Conservation (phyloP, 768 basidiomycete genomes). For the Crassisporium funariophilum region DNA sequence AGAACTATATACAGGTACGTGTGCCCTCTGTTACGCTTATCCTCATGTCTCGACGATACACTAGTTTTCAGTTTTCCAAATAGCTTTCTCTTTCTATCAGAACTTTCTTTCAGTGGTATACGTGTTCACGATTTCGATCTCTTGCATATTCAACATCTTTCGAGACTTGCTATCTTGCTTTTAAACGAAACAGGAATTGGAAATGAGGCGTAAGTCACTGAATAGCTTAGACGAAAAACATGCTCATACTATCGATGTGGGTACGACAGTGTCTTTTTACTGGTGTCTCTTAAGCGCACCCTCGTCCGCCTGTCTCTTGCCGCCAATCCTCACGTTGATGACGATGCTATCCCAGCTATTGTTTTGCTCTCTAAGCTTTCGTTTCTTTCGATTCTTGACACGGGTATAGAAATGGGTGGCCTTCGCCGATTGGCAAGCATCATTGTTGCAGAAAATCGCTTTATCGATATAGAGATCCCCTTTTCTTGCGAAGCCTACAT, state of each 20-base stretch:
- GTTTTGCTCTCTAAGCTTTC: conserved; percentile 47
- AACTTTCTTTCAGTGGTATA: conserved; percentile 52
- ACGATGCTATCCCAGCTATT: conserved; percentile 60
- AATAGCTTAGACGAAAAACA: neutral
- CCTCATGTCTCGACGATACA: conserved; percentile 1
- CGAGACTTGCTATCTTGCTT: conserved; percentile 45
- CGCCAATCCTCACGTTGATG: conserved; percentile 52
- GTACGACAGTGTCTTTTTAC: conserved; percentile 59
- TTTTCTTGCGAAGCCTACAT: conserved; percentile 54
- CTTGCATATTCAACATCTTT: conserved; percentile 54
- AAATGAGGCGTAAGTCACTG: conserved; percentile 57
- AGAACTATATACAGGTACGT: conserved; percentile 46
- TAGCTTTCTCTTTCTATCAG: conserved; percentile 50
- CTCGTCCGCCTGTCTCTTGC: conserved; percentile 55
- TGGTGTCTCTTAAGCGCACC: conserved; percentile 56
- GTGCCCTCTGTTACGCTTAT: conserved; percentile 2
- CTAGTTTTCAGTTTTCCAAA: conserved; percentile 53
- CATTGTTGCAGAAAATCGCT: conserved; percentile 37
- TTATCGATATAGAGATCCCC: conserved; percentile 58
- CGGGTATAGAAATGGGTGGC: conserved; percentile 57
- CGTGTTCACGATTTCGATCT: conserved; percentile 51
- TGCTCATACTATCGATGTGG: neutral
- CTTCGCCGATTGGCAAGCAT: conserved; percentile 49
- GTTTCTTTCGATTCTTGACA: conserved; percentile 55
- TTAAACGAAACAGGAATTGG: conserved; percentile 57